phyloP scores from a whole-genome alignment of 2,329 filamentous ascomycete species.

The Aspergillus sp. region DNA sequence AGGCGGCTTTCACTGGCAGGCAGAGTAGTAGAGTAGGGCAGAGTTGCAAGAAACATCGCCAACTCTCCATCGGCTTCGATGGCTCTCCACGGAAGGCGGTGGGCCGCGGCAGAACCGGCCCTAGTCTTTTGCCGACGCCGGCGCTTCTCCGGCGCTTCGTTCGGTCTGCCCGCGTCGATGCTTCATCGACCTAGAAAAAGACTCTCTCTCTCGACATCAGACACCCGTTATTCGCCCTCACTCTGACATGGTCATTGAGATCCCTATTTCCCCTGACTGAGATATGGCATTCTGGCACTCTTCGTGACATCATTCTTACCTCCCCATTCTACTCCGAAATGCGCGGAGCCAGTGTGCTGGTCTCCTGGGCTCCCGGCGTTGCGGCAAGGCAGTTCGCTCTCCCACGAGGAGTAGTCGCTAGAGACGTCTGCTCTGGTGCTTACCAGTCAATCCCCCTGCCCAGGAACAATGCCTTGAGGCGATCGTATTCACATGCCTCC shows the following conservation, averaged over 20 bases:
- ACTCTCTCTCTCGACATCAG: neutral
- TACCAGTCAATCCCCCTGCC: conserved; percentile 1
- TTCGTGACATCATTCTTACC: conserved; percentile 17
- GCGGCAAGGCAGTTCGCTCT: conserved; percentile 17
- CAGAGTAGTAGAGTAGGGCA: no score
- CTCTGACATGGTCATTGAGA: conserved; percentile 11
- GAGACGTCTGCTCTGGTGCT: conserved; percentile 10
- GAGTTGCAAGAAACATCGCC: conserved; percentile 17
- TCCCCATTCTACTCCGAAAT: conserved; percentile 23
- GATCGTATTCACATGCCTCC: conserved; percentile 16
- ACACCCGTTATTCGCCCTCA: conserved; percentile 2
- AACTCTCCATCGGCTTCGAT: conserved; percentile 26
- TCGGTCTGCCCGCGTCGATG: conserved; percentile 6
- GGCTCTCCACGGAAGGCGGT: conserved; percentile 16
- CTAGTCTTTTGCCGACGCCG: conserved; percentile 9
- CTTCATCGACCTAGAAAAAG: conserved; percentile 1
- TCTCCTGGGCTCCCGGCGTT: conserved; percentile 24
- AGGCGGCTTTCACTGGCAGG: no score
- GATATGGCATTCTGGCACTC: conserved; percentile 23
- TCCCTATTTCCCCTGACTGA: conserved; percentile 9
- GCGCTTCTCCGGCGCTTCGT: conserved; percentile 8
- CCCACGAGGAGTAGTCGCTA: conserved; percentile 10
- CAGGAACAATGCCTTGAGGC: conserved; percentile 7
- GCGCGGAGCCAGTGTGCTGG: conserved; percentile 34
- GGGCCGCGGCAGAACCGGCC: conserved; percentile 14